phyloP scores from a whole-genome alignment of 108 stramenopile species.

The Poteriospumella lacustris region DNA sequence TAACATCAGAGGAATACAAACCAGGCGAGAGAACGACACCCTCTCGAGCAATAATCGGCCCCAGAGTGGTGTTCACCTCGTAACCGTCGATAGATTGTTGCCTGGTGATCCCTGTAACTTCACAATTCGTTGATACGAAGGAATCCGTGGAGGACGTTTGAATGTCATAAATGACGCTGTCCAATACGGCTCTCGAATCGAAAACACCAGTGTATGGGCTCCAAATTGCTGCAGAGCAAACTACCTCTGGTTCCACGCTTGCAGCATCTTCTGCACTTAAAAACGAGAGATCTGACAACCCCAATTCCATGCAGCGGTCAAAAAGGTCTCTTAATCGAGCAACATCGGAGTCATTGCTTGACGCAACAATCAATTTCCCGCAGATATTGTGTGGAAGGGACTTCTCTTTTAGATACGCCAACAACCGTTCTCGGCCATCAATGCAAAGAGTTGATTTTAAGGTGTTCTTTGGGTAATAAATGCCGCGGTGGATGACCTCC shows the following conservation, averaged over 20 bases:
- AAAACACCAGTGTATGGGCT: constrained; percentile 24
- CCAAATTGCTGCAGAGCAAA: constrained; percentile 24
- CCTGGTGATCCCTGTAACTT: too few relatives aligned
- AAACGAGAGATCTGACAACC: constrained; percentile 32
- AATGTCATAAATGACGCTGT: not conserved
- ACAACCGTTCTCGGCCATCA: constrained; percentile 29
- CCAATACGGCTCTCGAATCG: not conserved
- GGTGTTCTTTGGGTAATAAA: constrained; percentile 38
- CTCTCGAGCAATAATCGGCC: constrained; percentile 32
- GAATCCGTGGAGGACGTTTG: not conserved
- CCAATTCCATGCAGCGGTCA: not conserved
- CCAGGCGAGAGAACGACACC: constrained; percentile 46
- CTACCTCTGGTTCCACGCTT: constrained; percentile 20
- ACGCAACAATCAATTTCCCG: not conserved
- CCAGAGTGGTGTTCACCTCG: constrained; percentile 26
- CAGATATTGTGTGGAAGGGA: constrained; percentile 12
- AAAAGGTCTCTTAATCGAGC: not conserved
- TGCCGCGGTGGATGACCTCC: constrained; percentile 44
- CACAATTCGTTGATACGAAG: constrained; percentile 27
- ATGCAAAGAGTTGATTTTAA: constrained; percentile 40
- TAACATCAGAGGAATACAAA: constrained; percentile 31
- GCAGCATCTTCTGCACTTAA: too few relatives aligned
- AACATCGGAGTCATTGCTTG: not conserved
- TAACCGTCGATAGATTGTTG: constrained; percentile 29
- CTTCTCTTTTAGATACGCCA: constrained; percentile 37